Evolutionary conservation across 176 grass and related monocot species (phyloP), one percentile per base, ranked within the genome.

Genomic region (Chloris gayana): DNA sequence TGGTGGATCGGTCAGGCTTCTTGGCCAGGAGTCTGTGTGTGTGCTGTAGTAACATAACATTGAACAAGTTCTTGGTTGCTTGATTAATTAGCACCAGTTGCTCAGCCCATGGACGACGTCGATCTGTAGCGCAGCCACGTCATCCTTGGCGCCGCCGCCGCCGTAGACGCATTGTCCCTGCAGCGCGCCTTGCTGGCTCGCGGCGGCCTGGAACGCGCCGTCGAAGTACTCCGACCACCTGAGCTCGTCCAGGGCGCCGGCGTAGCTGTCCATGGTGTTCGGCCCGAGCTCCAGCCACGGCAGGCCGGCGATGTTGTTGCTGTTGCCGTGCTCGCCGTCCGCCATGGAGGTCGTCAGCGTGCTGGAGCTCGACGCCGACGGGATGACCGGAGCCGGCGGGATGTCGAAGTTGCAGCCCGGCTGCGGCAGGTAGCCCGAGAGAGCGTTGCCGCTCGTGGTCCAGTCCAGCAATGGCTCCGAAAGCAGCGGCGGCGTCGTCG

Each of bases 221-320:
- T 89, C 87, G 72, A 89, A 89, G 83, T 85, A 89, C 73, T 89
- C 87, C 0, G 87, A 82, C 87, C 87, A 89, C 67, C 78, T 60
- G 78, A 89, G 87, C 67, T 89, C 87, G 60, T 82, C 87, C 49
- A 82, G 78, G 31, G 59, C 78, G 49, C 87, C 83, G 34, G 57
- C 46, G 60, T 86, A 82, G 72, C 81, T 80, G 66, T 82, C 73
- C 1, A 73, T 42, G 73, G 64, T 22, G 82, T 58, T 76, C 7
- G 72, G 57, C 0, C 72, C 83, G 9, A 85, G 78, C 72, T 85
- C 87, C 47, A 77, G 59, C 78, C 87, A 86, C 4, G 87, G 87
- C 21, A 85, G 72, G 57, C 57, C 17, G 45, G n/a, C 33, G 12
- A 21, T 25, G 37, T 13, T 25, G 77, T 35, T 25, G 77, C 27